Conservation (phyloP, 2,329 filamentous ascomycete species). For the Whalleya microplaca region DNA sequence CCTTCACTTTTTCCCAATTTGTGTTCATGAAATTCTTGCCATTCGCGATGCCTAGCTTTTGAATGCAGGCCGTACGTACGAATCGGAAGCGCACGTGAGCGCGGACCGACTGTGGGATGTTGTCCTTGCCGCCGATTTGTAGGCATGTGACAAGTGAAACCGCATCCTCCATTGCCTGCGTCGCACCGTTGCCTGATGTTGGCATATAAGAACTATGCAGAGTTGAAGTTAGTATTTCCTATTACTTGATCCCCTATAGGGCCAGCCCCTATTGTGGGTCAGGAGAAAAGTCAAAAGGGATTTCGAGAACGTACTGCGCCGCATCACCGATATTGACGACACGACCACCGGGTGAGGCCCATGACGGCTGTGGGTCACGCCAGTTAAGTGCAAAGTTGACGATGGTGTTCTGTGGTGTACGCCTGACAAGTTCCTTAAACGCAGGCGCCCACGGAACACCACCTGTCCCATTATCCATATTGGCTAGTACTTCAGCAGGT, state of each 20-base stretch:
- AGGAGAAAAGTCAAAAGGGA: background rate
- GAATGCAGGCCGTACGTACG: conserved; percentile 20
- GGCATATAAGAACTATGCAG: conserved; percentile 25
- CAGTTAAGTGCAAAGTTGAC: conserved; percentile 45
- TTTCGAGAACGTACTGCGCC: conserved; percentile 38
- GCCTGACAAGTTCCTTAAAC: conserved; percentile 12
- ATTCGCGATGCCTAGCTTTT: conserved; percentile 22
- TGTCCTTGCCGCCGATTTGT: conserved; percentile 30
- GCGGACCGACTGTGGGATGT: conserved; percentile 27
- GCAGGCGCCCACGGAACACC: conserved; percentile 15
- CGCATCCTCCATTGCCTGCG: conserved; percentile 43
- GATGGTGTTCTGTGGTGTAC: conserved; percentile 36
- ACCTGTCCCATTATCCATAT: background rate
- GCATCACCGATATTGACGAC: conserved; percentile 42
- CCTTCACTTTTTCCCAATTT: conserved; percentile 4
- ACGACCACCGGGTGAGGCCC: conserved; percentile 35
- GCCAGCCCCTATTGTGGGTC: too few relatives aligned
- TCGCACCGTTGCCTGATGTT: conserved; percentile 41
- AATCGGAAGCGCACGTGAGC: conserved; percentile 36
- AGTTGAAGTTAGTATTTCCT: background rate
- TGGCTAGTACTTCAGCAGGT: background rate
- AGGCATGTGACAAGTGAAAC: conserved; percentile 38
- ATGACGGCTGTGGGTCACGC: conserved; percentile 39
- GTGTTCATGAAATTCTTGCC: conserved; percentile 8
- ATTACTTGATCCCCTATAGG: too few relatives aligned